phyloP scores from a whole-genome alignment of 306 rosid genomes.

The Biancaea sappan region DNA sequence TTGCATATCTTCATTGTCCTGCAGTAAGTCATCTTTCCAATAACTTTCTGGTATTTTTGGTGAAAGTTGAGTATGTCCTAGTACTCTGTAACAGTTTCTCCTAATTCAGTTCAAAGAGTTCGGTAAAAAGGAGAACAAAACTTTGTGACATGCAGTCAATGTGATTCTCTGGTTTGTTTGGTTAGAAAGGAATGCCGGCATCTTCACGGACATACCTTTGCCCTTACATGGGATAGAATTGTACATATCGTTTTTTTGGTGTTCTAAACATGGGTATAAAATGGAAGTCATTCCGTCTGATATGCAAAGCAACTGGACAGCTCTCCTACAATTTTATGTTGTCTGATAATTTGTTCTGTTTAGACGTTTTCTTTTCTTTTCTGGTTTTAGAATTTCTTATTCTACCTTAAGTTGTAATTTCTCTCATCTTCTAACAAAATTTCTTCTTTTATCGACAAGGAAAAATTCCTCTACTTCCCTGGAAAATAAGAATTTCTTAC shows the following conservation, averaged over 20 bases:
- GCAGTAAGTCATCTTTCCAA: neutral
- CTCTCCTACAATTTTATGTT: neutral
- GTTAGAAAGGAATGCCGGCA: neutral
- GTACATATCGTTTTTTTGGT: neutral
- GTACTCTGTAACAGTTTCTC: neutral
- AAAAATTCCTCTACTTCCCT: conserved; percentile 4
- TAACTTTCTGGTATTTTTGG: neutral
- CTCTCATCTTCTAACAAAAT: neutral
- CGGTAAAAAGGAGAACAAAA: neutral
- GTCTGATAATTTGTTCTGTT: neutral
- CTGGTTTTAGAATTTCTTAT: neutral
- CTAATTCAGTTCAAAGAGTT: neutral
- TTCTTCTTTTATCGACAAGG: neutral
- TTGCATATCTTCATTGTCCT: neutral
- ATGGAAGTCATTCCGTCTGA: neutral
- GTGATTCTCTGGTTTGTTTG: neutral
- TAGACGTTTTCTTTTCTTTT: neutral
- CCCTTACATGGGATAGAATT: neutral
- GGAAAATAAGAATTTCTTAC: neutral
- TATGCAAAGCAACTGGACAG: neutral
- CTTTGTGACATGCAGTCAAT: neutral
- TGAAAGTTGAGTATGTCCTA: neutral
- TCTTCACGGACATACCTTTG: neutral
- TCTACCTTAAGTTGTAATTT: neutral
- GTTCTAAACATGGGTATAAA: neutral